Conservation (phyloP, 371 early-diverging fungal species). For the Chytridiales sp. region DNA sequence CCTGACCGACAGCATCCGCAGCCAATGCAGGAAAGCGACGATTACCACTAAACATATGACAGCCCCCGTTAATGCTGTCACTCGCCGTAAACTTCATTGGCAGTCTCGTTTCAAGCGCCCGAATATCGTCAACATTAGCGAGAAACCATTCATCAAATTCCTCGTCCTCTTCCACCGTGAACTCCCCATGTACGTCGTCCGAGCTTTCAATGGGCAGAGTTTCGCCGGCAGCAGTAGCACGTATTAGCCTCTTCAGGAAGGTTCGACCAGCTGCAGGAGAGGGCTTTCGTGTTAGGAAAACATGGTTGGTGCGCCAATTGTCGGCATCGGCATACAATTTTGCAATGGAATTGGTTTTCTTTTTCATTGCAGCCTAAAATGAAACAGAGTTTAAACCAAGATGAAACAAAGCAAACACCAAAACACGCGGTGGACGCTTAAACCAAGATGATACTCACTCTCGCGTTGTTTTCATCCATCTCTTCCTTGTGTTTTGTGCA, state of each 20-base stretch:
- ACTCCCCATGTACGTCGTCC: conserved; percentile 1
- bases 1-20: conserved; percentile 1
- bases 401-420: too few species aligned
- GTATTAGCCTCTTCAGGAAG: background rate
- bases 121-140: background rate
- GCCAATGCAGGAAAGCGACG: background rate
- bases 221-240: background rate
- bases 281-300: background rate
- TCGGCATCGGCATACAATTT: too few species aligned
- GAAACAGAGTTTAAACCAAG: too few species aligned
- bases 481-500: too few species aligned
- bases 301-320: too few species aligned
- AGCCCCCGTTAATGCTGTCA: background rate
- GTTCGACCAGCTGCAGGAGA: conserved; percentile 1
- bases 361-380: too few species aligned
- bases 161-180: background rate
- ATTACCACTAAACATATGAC: background rate
- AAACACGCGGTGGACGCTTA: too few species aligned
- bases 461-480: too few species aligned
- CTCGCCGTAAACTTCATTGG: background rate
- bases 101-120: background rate
- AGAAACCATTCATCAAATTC: conserved; percentile 6
- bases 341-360: too few species aligned
- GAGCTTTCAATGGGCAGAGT: background rate
- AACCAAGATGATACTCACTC: too few species aligned